These are phyloP conservation scores for Carex pumila DNA, from an alignment of 176 grass and related monocot genomes.

Conservation along the genomic window DNA sequence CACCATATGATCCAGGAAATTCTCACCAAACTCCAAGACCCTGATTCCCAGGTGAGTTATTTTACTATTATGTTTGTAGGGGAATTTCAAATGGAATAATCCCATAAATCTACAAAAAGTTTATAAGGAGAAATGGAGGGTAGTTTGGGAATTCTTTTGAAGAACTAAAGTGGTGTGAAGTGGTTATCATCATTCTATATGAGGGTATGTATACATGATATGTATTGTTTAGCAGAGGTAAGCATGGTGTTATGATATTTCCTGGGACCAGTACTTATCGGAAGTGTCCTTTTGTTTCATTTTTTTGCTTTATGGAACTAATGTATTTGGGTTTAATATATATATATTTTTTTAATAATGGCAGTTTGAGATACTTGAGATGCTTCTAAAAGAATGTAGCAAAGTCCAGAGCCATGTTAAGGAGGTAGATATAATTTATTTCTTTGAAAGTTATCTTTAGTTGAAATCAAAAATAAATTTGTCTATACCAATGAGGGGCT, in stretches of 20 bases:
- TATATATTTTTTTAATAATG: background rate
- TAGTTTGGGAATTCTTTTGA: background rate
- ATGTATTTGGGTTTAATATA: background rate
- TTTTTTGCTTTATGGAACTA: background rate
- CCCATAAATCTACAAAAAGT: background rate
- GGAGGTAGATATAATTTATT: conserved; percentile 44
- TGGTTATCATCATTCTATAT: background rate
- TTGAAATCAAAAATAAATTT: background rate
- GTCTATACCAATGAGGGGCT: background rate
- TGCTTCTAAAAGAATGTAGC: conserved; percentile 84
- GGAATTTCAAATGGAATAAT: background rate
- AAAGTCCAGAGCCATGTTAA: conserved; percentile 59
- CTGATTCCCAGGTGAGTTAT: conserved; percentile 64
- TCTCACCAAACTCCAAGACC: conserved; percentile 65
- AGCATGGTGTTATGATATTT: background rate
- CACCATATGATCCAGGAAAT: conserved; percentile 49
- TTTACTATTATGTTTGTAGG: background rate
- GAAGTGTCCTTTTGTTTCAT: background rate
- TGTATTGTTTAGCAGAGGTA: background rate
- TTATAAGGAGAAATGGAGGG: background rate
- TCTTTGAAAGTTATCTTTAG: background rate
- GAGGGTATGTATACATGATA: background rate
- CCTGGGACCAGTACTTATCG: background rate
- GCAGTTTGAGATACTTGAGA: conserved; percentile 72
- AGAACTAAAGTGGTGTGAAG: background rate